Evolutionary conservation across 2,329 filamentous ascomycete genomes (phyloP), one percentile per base, ranked within the genome.

Genomic region (Calonectria pauciramosa): DNA sequence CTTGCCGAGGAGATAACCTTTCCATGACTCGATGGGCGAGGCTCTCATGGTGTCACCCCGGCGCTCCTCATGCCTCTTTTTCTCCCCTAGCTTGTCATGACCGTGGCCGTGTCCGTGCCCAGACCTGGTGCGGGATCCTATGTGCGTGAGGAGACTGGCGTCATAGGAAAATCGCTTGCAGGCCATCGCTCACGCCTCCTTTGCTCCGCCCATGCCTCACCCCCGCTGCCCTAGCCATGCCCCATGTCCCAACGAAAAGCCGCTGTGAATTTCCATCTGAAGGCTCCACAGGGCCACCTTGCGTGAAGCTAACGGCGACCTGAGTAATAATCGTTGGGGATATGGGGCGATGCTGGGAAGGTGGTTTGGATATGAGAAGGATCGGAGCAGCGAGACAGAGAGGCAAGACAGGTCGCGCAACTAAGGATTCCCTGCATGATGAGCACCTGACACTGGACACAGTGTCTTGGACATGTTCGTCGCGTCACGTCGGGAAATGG

Each of bases 161-260:
- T 51, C n/a, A 73, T n/a, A 52, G 49, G 70, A 63, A 54, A 38
- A 73, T 68, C 51, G 38, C 34, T 59, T 49, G 51, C 73, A 72
- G 41, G 34, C 20, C 23, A 68, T 72, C 38, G 52, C 59, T 69
- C 56, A 59, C 30, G n/a, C 65, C 76, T 80, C 78, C 77, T 77
- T 77, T 80, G 75, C 75, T 80, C 79, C 79, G 79, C 75, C 75
- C 41, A 72, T 70, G 74, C 65, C 69, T 70, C 60, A 69, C 66
- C 79, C 75, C 78, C 74, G 73, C 78, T 75, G 75, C 47, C 65
- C 72, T 30, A 26, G 26, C 38, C 26, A 36, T 60, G 16, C 36
- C 60, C 38, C 26, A 64, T 71, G 65, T 72, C 72, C 73, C 52
- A 75, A 77, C 51, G 26, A 72, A 73, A 75, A 64, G 63, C 49